These are phyloP conservation scores for Coprinellus micaceus DNA, from an alignment of 768 basidiomycete species.

Conservation along the genomic window DNA sequence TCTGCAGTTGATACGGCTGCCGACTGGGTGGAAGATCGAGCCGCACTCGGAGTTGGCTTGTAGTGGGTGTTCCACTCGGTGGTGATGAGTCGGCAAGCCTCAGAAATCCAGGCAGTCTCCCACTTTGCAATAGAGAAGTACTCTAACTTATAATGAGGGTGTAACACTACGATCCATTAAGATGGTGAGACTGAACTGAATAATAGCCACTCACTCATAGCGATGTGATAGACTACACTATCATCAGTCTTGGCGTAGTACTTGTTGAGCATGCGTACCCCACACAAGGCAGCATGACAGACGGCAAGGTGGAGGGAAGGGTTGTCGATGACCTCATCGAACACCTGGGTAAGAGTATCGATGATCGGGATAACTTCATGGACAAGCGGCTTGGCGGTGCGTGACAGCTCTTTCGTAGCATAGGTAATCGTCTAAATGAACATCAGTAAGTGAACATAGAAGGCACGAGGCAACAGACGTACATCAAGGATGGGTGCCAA, in stretches of 20 bases:
- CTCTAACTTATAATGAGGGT: constrained; percentile 21
- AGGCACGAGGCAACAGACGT: constrained; percentile 10
- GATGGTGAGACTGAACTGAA: not conserved
- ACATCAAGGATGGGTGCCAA: constrained; percentile 29
- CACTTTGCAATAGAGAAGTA: constrained; percentile 23
- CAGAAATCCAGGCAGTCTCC: constrained; percentile 23
- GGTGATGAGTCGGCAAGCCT: constrained; percentile 15
- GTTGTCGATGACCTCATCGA: constrained; percentile 34
- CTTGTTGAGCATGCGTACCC: constrained; percentile 26
- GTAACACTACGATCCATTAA: constrained; percentile 20
- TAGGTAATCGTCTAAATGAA: constrained; percentile 30
- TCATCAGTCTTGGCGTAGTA: constrained; percentile 29
- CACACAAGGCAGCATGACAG: constrained; percentile 22
- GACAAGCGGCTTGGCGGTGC: not conserved
- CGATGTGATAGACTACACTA: constrained; percentile 28
- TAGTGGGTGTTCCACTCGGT: constrained; percentile 18
- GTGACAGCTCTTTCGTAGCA: constrained; percentile 17
- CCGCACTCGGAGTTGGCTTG: constrained; percentile 6
- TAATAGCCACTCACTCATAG: constrained; percentile 25
- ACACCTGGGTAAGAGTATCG: constrained; percentile 20
- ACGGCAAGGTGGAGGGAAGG: constrained; percentile 26
- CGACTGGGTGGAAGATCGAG: not conserved
- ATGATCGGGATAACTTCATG: constrained; percentile 21
- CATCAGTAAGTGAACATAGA: not conserved
- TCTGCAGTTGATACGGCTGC: not conserved